Evolutionary conservation across 345 rosid genomes (phyloP).

Genomic region (Murraya paniculata): DNA sequence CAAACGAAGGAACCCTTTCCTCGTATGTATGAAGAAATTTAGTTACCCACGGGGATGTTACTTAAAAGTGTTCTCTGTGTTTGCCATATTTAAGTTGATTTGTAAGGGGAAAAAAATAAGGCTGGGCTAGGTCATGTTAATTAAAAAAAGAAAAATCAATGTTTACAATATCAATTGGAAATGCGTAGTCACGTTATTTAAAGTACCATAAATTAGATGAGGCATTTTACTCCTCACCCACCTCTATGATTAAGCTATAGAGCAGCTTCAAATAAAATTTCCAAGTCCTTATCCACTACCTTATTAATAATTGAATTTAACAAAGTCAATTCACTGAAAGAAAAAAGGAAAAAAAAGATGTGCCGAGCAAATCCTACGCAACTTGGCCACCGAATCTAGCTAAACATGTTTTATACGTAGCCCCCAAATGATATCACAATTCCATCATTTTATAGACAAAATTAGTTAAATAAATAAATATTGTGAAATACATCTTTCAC

Average conservation of each 20-base stretch:
- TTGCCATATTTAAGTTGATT: background rate
- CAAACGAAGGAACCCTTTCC: background rate
- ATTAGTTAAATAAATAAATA: no score
- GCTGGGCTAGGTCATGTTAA: background rate
- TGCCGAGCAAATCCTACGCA: background rate
- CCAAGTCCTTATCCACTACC: conserved; percentile 9
- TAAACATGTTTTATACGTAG: background rate
- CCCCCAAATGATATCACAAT: background rate
- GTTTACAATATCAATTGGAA: background rate
- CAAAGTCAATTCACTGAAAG: background rate
- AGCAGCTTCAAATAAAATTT: background rate
- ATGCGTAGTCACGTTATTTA: background rate
- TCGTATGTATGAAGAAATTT: no score
- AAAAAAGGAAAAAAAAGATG: background rate
- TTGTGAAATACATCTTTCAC: no score
- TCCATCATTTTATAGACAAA: background rate
- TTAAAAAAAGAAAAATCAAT: no score
- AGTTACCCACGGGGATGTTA: no score
- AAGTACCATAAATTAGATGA: background rate
- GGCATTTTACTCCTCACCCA: background rate
- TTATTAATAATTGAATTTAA: conserved; percentile 2
- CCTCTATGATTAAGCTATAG: background rate
- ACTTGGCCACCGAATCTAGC: background rate
- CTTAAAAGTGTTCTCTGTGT: no score
- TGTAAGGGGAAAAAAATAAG: no score